These are phyloP conservation scores for Didymella sp. DNA, from an alignment of 2,329 filamentous ascomycete species.

Conservation along the genomic window DNA sequence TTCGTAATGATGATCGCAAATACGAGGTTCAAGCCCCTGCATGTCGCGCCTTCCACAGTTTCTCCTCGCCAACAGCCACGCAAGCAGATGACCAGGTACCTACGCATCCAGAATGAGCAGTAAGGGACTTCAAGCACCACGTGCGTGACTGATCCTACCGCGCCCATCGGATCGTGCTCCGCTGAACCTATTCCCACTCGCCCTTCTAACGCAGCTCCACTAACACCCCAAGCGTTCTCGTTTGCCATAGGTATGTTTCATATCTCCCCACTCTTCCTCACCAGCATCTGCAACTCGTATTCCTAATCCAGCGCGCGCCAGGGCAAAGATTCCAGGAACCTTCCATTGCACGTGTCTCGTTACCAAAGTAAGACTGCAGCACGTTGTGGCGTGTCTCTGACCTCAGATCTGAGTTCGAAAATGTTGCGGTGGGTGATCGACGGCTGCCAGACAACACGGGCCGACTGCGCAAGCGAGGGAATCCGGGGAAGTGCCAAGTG, in stretches of 20 bases:
- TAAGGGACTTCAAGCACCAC: background rate
- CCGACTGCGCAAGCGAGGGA: background rate
- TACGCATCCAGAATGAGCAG: background rate
- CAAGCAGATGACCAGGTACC: background rate
- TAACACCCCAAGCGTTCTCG: background rate
- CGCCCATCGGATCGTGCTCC: background rate
- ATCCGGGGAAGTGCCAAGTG: slow-evolving; percentile 6
- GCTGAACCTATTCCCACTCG: background rate
- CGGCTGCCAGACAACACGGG: background rate
- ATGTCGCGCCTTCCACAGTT: slow-evolving; percentile 8
- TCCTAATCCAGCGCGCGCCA: background rate
- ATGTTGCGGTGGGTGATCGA: slow-evolving; percentile 5
- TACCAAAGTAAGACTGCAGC: slow-evolving; percentile 1
- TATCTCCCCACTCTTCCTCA: background rate
- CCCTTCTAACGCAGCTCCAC: background rate
- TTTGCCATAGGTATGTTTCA: slow-evolving; percentile 14
- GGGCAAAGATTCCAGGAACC: background rate
- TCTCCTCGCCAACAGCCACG: background rate
- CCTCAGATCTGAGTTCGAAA: slow-evolving; percentile 4
- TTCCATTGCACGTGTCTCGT: slow-evolving; percentile 4
- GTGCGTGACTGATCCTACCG: background rate
- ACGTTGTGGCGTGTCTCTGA: slow-evolving; percentile 2
- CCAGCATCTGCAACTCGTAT: background rate
- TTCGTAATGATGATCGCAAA: background rate
- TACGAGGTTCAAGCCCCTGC: background rate